These are phyloP conservation scores for Graphilbum ipis-grandicollis DNA, from an alignment of 2,329 filamentous ascomycete species.

Conservation along the genomic window DNA sequence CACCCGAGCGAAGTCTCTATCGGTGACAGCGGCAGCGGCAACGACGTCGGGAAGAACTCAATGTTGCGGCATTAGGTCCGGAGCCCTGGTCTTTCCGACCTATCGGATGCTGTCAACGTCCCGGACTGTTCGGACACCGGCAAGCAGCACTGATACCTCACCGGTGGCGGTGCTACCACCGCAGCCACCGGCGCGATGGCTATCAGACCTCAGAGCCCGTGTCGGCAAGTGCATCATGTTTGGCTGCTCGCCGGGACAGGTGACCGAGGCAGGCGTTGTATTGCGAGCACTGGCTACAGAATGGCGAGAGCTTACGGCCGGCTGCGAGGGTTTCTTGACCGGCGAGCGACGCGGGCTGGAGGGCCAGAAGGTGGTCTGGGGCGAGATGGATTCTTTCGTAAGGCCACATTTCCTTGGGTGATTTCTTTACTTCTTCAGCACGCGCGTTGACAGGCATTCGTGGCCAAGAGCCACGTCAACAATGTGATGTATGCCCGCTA, in stretches of 20 bases:
- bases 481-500: conserved; percentile 73
- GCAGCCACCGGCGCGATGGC: conserved; percentile 34
- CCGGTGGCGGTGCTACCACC: conserved; percentile 7
- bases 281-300: conserved; percentile 40
- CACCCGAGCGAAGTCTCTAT: no score
- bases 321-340: conserved; percentile 60
- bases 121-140: background rate
- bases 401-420: conserved; percentile 6
- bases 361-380: conserved; percentile 58
- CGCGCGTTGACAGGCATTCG: background rate
- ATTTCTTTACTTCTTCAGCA: background rate
- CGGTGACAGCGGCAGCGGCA: no score
- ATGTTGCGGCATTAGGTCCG: no score
- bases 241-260: conserved; percentile 43
- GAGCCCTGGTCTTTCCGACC: no score
- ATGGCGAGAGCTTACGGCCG: conserved; percentile 57
- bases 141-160: background rate
- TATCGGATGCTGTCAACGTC: no score
- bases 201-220: conserved; percentile 47
- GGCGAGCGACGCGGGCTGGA: conserved; percentile 43
- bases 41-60: no score
- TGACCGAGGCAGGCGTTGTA: conserved; percentile 38
- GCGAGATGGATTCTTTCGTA: conserved; percentile 55
- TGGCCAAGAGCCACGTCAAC: conserved; percentile 59
- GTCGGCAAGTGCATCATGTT: conserved; percentile 63